Base-by-base conservation (phyloP, 2,329 filamentous ascomycete genomes). In the Blumeria graminis region DNA sequence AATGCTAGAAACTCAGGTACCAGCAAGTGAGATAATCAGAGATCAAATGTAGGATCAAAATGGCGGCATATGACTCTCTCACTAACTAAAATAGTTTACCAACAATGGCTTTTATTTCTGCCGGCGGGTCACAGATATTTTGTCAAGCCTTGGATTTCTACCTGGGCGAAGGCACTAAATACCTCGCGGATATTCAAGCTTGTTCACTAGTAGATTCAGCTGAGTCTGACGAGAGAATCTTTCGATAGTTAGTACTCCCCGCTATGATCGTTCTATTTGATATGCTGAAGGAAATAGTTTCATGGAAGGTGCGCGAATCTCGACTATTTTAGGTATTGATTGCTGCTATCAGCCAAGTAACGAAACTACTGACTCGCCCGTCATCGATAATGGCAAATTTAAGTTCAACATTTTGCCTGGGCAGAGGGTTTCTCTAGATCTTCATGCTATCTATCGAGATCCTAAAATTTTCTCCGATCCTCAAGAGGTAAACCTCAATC, bases 121-220 rank as follows among this genome's bases (percentile, higher is more conserved):
- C 84, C 0, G 84, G 79, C 62, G 82, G 88, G 65, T 80, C 77
- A 1, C 77, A 84, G 63, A 72, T 83, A 62, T 86, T 88, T 64
- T 78, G 81, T 1, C 81, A 85, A 69, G 74, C 82, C 1, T 71
- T 87, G 16, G 83, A 88, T 65, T 87, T 77, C 69, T 88, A 84
- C 64, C 73, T 88, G 5, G 75, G 76, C 0, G 68, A 75, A 35
- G 76, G 78, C 61, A 68, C 71, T 56, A 61, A 70, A 11, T 71
- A 86, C 62, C 67, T 84, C 0, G 70, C 76, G 0, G 76, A 80
- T 46, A 73, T 89, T 56, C 74, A 81, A 61, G 69, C 70, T 16
- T 70, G 84, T 14, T 77, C 85, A 33, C 69, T 72, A 36, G 65
- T 74, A 41, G 71, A 78, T 4, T 70, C 74, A 0, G 70, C 70